phyloP scores from a whole-genome alignment of 2,329 filamentous ascomycete species.

The Diaporthe ampelina region DNA sequence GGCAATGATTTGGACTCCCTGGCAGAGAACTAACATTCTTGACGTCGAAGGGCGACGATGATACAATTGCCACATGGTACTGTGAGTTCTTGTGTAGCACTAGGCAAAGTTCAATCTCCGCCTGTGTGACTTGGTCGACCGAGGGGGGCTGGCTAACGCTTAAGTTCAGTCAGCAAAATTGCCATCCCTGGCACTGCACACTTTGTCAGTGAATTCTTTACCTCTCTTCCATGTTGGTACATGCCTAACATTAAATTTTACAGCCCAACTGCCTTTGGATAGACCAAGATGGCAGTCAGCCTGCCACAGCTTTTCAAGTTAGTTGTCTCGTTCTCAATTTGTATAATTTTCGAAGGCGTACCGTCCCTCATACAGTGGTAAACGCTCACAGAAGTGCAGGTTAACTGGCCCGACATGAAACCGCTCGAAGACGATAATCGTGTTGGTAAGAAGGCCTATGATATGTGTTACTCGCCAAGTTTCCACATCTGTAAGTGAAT shows the following conservation, averaged over 20 bases:
- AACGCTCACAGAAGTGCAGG: neutral
- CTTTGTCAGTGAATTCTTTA: neutral
- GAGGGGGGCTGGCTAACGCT: neutral
- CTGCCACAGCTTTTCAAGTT: constrained; percentile 6
- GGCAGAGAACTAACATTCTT: neutral
- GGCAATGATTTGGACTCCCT: neutral
- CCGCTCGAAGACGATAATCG: neutral
- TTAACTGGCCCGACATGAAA: neutral
- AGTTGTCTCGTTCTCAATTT: neutral
- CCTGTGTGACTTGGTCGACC: neutral
- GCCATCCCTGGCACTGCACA: neutral
- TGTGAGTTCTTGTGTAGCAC: neutral
- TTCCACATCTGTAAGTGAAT: neutral
- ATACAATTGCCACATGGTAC: neutral
- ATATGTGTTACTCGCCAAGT: neutral
- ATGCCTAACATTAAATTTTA: neutral
- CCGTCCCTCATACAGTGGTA: too few relatives aligned
- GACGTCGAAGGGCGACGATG: neutral
- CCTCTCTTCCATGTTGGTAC: too few relatives aligned
- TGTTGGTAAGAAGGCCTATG: neutral
- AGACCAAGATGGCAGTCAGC: neutral
- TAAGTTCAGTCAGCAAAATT: neutral
- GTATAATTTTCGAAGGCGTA: too few relatives aligned
- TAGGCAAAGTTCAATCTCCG: neutral
- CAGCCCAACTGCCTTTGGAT: constrained; percentile 20